A percentile compares a stretch with the other conserved stretches of the same genome.
These are phyloP conservation scores for Parathielavia hyrcaniae DNA, from an alignment of 495 filamentous ascomycete genomes.

Conservation along the genomic window DNA sequence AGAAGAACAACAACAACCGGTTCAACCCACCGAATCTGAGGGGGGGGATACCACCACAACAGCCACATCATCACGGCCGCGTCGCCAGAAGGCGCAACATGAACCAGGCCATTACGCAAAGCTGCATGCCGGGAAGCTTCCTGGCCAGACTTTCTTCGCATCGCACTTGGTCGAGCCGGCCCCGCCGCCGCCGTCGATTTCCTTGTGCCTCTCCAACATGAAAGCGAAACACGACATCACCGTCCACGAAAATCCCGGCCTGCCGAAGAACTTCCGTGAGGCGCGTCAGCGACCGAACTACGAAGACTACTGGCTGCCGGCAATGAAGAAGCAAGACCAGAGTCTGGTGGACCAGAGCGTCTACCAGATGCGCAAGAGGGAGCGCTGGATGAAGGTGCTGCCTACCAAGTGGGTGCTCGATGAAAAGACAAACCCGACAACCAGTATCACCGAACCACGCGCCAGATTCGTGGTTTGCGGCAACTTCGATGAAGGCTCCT, in stretches of 20 bases:
- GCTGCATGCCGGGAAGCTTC: background rate
- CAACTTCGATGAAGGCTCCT: conserved; percentile 6
- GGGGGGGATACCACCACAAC: too few species aligned
- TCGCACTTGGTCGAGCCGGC: background rate
- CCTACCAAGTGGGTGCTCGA: conserved; percentile 8
- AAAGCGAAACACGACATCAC: background rate
- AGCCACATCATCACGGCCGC: too few species aligned
- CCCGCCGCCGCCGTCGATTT: background rate
- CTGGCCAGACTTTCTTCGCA: background rate
- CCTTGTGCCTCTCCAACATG: background rate
- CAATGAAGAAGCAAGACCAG: background rate
- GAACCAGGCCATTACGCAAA: background rate
- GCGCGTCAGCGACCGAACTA: background rate
- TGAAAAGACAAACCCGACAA: conserved; percentile 1
- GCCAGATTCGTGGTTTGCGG: conserved; percentile 4
- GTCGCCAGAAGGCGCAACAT: background rate
- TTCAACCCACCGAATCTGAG: background rate
- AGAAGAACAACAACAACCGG: too few species aligned
- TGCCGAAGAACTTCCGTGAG: conserved; percentile 26
- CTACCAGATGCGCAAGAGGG: background rate
- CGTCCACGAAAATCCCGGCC: too few species aligned
- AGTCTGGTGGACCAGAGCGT: background rate
- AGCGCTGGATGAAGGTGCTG: background rate
- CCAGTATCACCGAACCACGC: background rate
- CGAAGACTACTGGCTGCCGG: background rate